phyloP scores from a whole-genome alignment of 169 alveolate species.

The Plasmodium gonderi region DNA sequence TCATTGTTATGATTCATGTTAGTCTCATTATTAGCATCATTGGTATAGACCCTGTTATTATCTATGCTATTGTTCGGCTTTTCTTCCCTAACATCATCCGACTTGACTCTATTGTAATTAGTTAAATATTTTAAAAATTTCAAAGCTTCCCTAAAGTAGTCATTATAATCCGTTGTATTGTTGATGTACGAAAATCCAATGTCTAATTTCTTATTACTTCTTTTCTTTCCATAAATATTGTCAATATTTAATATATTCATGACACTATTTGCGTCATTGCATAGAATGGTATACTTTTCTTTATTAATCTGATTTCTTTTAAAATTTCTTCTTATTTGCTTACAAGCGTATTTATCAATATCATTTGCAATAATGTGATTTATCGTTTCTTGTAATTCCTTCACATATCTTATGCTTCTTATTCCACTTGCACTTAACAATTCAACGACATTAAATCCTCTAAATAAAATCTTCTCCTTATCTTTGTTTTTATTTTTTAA shows the following conservation, averaged over 20 bases:
- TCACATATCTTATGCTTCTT: constrained; percentile 90
- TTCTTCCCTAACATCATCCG: background rate
- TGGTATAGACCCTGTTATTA: too few species aligned
- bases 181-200: constrained; percentile 57
- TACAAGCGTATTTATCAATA: constrained; percentile 86
- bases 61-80: too few species aligned
- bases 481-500: constrained; percentile 77
- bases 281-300: constrained; percentile 77
- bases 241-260: constrained; percentile 66
- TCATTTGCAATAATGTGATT: constrained; percentile 89
- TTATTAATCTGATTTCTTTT: constrained; percentile 73
- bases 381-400: constrained; percentile 89
- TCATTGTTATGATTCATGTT: background rate
- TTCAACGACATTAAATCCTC: constrained; percentile 84
- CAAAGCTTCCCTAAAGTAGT: constrained; percentile 50
- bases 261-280: constrained; percentile 83
- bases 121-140: constrained; percentile 43
- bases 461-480: constrained; percentile 62
- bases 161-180: constrained; percentile 32
- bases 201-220: constrained; percentile 53
- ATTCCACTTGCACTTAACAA: constrained; percentile 87
- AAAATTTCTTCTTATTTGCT: constrained; percentile 75
- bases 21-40: background rate
- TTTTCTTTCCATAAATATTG: constrained; percentile 37
- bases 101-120: constrained; percentile 19